These are phyloP conservation scores for Discostella stelligera DNA, from an alignment of 352 stramenopile genomes.

Conservation along the genomic window DNA sequence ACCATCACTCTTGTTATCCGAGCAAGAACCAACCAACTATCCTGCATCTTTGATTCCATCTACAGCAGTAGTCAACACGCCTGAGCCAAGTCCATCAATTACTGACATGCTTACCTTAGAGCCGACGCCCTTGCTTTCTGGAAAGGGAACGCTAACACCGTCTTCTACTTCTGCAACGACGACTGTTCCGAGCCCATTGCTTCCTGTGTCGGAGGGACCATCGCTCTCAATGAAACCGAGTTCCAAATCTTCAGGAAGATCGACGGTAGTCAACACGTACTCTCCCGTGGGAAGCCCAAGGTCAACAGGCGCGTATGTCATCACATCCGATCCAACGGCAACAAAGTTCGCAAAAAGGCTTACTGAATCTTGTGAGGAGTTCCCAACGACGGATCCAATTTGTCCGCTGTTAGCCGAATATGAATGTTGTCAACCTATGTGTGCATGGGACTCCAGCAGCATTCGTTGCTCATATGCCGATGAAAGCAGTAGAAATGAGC, in stretches of 20 bases:
- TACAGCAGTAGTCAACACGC: not conserved
- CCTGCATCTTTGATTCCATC: not conserved
- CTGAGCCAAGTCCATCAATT: not conserved
- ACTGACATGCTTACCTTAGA: not conserved
- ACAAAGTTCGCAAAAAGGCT: not conserved
- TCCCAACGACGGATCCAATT: conserved; percentile 13
- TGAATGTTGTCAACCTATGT: conserved; percentile 33
- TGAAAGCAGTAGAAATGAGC: conserved; percentile 4
- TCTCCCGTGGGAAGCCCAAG: not conserved
- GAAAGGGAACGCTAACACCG: not conserved
- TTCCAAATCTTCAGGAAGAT: conserved; percentile 1
- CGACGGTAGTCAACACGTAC: not conserved
- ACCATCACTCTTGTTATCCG: not conserved
- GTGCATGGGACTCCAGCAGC: conserved; percentile 20
- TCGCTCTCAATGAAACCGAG: not conserved
- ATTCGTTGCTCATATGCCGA: conserved; percentile 21
- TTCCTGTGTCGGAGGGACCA: too few relatives aligned
- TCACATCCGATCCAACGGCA: conserved; percentile 3
- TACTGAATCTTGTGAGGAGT: not conserved
- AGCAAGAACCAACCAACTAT: not conserved
- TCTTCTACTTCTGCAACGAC: not conserved
- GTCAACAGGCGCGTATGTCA: conserved; percentile 2
- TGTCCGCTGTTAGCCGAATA: conserved; percentile 27
- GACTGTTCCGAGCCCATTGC: too few relatives aligned
- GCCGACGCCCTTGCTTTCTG: not conserved